These are phyloP conservation scores for Leishmania martiniquensis DNA, from an alignment of 208 protist genomes.

Conservation along the genomic window DNA sequence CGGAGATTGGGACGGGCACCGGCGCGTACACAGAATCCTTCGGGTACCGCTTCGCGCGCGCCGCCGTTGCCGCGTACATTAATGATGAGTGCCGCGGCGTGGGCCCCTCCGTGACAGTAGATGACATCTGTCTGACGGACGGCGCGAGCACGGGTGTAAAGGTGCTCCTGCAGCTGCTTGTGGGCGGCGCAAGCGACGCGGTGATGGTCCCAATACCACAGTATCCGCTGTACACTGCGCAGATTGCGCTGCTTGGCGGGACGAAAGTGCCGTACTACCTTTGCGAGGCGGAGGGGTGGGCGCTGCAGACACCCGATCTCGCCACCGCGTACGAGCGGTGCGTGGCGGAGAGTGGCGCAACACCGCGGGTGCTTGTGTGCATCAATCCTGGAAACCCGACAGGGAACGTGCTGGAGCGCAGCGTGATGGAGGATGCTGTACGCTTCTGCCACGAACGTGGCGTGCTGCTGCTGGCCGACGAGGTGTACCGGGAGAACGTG, in stretches of 20 bases:
- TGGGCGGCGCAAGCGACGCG: constrained; percentile 69
- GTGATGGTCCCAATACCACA: constrained; percentile 99
- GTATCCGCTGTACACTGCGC: constrained; percentile 99
- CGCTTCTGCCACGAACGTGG: constrained; percentile 62
- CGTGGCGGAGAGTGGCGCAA: constrained; percentile 60
- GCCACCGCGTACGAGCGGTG: constrained; percentile 58
- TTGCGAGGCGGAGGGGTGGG: constrained; percentile 93
- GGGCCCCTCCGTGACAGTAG: constrained; percentile 32
- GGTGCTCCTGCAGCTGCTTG: constrained; percentile 83
- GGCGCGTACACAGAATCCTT: constrained; percentile 98
- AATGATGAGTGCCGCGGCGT: constrained; percentile 89
- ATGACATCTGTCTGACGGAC: constrained; percentile 95
- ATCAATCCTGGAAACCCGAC: constrained; percentile 99
- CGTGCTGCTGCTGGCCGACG: constrained; percentile 98
- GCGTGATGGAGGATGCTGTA: constrained; percentile 84
- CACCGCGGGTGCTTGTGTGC: constrained; percentile 94
- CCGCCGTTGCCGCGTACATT: constrained; percentile 96
- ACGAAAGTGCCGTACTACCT: constrained; percentile 95
- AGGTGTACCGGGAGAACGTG: constrained; percentile 99
- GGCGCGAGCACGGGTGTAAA: constrained; percentile 96
- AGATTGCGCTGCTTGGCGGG: constrained; percentile 95
- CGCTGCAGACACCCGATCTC: constrained; percentile 75
- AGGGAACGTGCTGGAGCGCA: constrained; percentile 85
- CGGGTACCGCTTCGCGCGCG: constrained; percentile 85
- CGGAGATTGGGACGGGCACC: constrained; percentile 53